These are phyloP conservation scores for Plasmodium vivax DNA, from an alignment of 169 alveolate genomes.

Conservation along the genomic window DNA sequence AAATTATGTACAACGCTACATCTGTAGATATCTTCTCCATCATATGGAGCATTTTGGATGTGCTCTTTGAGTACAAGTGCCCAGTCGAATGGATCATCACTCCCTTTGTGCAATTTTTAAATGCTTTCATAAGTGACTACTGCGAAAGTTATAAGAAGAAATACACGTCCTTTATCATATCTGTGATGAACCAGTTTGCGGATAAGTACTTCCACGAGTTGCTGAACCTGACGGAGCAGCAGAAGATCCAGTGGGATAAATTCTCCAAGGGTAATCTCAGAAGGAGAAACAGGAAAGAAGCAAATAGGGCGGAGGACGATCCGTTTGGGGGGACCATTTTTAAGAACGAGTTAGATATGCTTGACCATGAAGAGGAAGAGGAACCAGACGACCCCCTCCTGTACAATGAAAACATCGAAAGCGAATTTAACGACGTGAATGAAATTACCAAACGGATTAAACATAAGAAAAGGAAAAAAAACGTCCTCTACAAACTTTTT, in stretches of 20 bases:
- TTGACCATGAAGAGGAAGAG: constrained; percentile 1
- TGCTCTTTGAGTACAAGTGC: constrained; percentile 45
- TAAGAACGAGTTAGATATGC: constrained; percentile 13
- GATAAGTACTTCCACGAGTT: constrained; percentile 56
- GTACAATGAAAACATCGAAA: constrained; percentile 20
- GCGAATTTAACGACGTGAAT: constrained; percentile 36
- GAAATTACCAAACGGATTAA: constrained; percentile 59
- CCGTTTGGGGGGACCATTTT: neutral
- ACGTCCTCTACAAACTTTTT: constrained; percentile 56
- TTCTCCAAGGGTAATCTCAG: constrained; percentile 15
- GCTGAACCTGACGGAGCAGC: constrained; percentile 54
- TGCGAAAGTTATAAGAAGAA: constrained; percentile 65
- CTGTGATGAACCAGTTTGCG: constrained; percentile 50
- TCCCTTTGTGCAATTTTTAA: constrained; percentile 49
- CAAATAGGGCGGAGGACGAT: neutral
- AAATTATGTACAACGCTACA: constrained; percentile 62
- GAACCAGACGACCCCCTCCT: neutral
- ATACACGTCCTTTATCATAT: constrained; percentile 61
- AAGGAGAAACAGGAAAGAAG: neutral
- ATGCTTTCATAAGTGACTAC: constrained; percentile 47
- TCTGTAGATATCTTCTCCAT: constrained; percentile 62
- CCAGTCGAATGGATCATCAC: constrained; percentile 74
- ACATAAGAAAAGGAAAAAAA: constrained; percentile 61
- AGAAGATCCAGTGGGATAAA: constrained; percentile 70
- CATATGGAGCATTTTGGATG: constrained; percentile 57